A percentile compares a stretch with the other conserved stretches of the same genome.
Conservation (phyloP, 73 alveolate species). For the Paramecium sexaurelia region DNA sequence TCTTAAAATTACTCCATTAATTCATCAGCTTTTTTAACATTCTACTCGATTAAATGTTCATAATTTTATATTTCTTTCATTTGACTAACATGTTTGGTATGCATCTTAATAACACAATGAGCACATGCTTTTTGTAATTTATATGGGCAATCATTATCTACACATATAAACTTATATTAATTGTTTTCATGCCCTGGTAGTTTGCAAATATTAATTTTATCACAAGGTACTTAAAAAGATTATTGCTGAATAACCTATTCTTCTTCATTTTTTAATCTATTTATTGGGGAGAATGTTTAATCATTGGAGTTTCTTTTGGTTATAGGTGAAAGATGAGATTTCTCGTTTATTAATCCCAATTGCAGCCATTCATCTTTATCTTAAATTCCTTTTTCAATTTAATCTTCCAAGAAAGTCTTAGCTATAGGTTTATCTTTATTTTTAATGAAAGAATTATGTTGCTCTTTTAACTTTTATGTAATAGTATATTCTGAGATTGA, state of each 20-base stretch:
- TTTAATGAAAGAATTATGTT: neutral
- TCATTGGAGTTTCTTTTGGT: neutral
- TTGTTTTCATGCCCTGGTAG: slow-evolving; percentile 49
- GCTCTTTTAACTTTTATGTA: neutral
- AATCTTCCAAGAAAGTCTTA: slow-evolving; percentile 17
- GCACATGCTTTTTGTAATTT: slow-evolving; percentile 49
- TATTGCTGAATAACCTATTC: neutral
- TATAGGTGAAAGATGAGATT: neutral
- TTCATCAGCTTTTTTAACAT: slow-evolving; percentile 11
- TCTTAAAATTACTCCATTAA: neutral
- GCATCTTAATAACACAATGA: slow-evolving; percentile 51
- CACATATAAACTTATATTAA: slow-evolving; percentile 19
- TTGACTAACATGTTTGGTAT: slow-evolving; percentile 21
- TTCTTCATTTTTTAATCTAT: neutral
- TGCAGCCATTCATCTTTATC: slow-evolving; percentile 27
- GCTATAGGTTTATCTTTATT: slow-evolving; percentile 2
- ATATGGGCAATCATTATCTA: slow-evolving; percentile 27
- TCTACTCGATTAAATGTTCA: neutral
- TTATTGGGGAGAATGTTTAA: slow-evolving; percentile 24
- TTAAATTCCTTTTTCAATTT: neutral
- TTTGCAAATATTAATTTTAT: neutral
- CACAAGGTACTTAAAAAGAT: neutral
- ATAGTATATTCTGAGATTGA: slow-evolving; percentile 19
- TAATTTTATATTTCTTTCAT: slow-evolving; percentile 26
- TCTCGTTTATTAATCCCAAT: neutral